A percentile compares a stretch with the other conserved stretches of the same genome.
Conservation (phyloP, 768 basidiomycete species). For the Solioccasus polychromus region DNA sequence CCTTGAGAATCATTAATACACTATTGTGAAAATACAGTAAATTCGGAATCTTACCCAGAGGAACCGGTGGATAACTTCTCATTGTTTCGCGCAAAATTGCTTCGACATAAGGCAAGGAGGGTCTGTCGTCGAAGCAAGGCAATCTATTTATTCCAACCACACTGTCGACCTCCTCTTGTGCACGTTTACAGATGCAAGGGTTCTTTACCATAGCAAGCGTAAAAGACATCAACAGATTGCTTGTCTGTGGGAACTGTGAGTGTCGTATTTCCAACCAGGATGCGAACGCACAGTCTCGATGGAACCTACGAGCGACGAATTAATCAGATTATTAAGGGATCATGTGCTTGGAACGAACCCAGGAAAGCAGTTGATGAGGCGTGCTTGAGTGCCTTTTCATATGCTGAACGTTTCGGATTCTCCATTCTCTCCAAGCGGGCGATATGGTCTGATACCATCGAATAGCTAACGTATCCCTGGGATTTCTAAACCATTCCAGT, state of each 20-base stretch:
- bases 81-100: conserved; percentile 17
- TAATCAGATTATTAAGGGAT: neutral
- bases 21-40: neutral
- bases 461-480: neutral
- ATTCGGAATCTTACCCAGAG: conserved; percentile 6
- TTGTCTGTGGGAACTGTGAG: neutral
- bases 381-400: neutral
- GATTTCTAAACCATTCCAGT: conserved; percentile 1
- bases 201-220: conserved; percentile 11
- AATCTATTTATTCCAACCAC: conserved; percentile 2
- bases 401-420: neutral
- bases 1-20: neutral
- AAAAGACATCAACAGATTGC: neutral
- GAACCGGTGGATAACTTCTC: conserved; percentile 14
- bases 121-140: conserved; percentile 4
- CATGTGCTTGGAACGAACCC: neutral
- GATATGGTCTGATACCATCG: neutral
- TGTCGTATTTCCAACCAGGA: neutral
- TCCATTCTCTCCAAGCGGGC: neutral
- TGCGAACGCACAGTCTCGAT: neutral
- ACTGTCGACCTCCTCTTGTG: conserved; percentile 9
- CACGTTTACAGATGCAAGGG: conserved; percentile 11
- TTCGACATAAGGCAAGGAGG: conserved; percentile 6
- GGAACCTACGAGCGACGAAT: neutral
- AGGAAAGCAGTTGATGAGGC: neutral